Evolutionary conservation across 2,329 filamentous ascomycete species (phyloP), one percentile per base, ranked within the genome.

Genomic region (Sporothrix variecibatus): DNA sequence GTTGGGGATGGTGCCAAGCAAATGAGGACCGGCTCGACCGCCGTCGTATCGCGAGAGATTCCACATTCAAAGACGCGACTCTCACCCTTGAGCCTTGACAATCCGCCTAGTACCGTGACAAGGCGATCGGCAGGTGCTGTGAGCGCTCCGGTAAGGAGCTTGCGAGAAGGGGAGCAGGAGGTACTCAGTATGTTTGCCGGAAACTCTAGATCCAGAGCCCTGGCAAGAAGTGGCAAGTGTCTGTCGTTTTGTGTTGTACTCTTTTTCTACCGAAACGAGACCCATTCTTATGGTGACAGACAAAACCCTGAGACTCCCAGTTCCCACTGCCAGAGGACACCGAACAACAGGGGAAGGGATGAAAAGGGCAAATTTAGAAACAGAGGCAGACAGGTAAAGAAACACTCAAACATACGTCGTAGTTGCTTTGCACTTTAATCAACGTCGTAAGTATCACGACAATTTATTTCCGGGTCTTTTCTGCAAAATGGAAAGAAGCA

Each of bases 1-100:
- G 62, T 46, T 26, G 23, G 62, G 62, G 23, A 67, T 3, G 23
- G 15, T 67, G 64, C 64, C 64, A 67, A 67, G 64, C 23, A 49
- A 67, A 20, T 49, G 23, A 49, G 64, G 34, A 34, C 34, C 8
- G 34, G 34, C 34, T 34, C 34, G 34, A 34, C 34, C 8, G 34
- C 34, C 2, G 34, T 3, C 20, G 34, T 23, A 20, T 40, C n/a
- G 38, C n/a, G 38, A 46, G 31, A 4, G 38, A 46, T 43, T 26
- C 62, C 62, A 65, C 9, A 46, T 65, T 46, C 34, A 17, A 34
- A 64, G 60, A 40, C 31, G 34, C 34, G 56, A 43, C 40, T 12
- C 40, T 11, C 12, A 15, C 15, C 15, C 43, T 49, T 20, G 43
- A 49, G 4, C 43, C 43, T 49, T 20, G 43, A 49, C 43, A 49